These are phyloP conservation scores for Orbilia blumenaviensis DNA, from an alignment of 2,329 filamentous ascomycete species.

Conservation along the genomic window DNA sequence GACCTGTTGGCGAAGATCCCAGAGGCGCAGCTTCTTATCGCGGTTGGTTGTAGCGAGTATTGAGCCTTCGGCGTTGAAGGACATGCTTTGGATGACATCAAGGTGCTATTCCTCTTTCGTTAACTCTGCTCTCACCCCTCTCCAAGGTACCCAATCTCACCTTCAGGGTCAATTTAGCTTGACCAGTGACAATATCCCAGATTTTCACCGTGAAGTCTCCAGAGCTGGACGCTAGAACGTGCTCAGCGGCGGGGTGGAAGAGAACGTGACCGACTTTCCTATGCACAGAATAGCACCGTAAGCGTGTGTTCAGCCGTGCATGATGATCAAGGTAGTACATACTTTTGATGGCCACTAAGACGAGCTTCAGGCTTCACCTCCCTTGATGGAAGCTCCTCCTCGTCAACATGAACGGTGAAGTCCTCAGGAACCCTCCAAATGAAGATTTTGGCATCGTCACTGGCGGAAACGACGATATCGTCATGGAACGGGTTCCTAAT, in stretches of 20 bases:
- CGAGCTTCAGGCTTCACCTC: slow-evolving; percentile 84
- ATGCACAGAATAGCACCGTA: slow-evolving; percentile 57
- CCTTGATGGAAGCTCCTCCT: slow-evolving; percentile 75
- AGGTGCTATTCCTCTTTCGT: slow-evolving; percentile 69
- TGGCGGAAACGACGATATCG: slow-evolving; percentile 87
- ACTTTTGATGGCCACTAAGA: slow-evolving; percentile 87
- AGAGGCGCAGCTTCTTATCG: slow-evolving; percentile 97
- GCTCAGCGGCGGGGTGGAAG: slow-evolving; percentile 96
- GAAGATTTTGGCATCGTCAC: slow-evolving; percentile 96
- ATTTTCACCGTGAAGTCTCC: slow-evolving; percentile 95
- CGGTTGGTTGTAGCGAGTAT: slow-evolving; percentile 90
- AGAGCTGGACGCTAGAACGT: slow-evolving; percentile 92
- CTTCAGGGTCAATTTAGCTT: slow-evolving; percentile 75
- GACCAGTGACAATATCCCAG: slow-evolving; percentile 88
- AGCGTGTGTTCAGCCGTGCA: background rate
- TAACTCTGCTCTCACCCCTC: too few species aligned
- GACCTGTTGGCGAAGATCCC: slow-evolving; percentile 94
- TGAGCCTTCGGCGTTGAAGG: slow-evolving; percentile 90
- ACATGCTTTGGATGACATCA: slow-evolving; percentile 93
- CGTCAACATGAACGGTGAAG: slow-evolving; percentile 85
- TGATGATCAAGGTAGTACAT: slow-evolving; percentile 57
- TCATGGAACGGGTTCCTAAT: slow-evolving; percentile 96
- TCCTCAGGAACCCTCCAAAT: slow-evolving; percentile 92
- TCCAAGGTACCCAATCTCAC: slow-evolving; percentile 16
- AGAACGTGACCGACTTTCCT: slow-evolving; percentile 98